Conservation (phyloP, 495 filamentous ascomycete species). For the Neohortaea acidophila region DNA sequence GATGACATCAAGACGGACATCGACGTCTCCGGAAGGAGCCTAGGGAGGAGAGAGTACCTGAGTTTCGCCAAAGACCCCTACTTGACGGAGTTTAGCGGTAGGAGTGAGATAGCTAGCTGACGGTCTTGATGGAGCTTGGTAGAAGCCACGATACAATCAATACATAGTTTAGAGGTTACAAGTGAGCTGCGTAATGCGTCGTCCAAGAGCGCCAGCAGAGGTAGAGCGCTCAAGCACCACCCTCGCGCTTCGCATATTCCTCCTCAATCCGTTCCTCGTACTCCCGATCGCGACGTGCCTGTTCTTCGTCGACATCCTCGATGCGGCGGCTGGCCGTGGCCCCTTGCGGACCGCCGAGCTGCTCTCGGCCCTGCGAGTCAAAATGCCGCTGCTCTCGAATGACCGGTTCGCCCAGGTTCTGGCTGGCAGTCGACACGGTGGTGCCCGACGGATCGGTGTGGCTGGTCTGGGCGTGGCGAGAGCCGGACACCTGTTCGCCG, state of each 20-base stretch:
- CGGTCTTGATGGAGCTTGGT: too few relatives aligned
- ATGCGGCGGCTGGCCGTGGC: conserved; percentile 20
- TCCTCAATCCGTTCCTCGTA: conserved; percentile 12
- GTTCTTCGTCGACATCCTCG: conserved; percentile 22
- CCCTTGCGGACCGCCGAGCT: conserved; percentile 5
- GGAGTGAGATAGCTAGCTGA: conserved; percentile 9
- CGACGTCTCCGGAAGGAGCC: conserved; percentile 60
- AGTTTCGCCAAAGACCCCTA: conserved; percentile 37
- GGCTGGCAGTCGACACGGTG: not conserved
- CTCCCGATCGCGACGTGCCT: conserved; percentile 28
- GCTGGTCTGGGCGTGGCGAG: not conserved
- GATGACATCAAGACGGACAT: conserved; percentile 81
- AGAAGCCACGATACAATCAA: too few relatives aligned
- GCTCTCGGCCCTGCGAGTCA: conserved; percentile 5
- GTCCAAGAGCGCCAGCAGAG: not conserved
- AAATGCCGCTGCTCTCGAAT: conserved; percentile 2
- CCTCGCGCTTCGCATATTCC: conserved; percentile 13
- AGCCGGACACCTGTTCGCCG: not conserved
- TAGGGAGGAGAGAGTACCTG: conserved; percentile 53
- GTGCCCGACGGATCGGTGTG: conserved; percentile 4
- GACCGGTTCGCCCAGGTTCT: conserved; percentile 9
- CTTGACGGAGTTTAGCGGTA: conserved; percentile 21
- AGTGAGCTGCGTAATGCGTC: not conserved
- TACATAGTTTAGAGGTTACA: too few relatives aligned
- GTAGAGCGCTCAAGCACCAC: conserved; percentile 3